Base-by-base conservation (phyloP, 2,329 filamentous ascomycete species). In the Clonostachys rosea region DNA sequence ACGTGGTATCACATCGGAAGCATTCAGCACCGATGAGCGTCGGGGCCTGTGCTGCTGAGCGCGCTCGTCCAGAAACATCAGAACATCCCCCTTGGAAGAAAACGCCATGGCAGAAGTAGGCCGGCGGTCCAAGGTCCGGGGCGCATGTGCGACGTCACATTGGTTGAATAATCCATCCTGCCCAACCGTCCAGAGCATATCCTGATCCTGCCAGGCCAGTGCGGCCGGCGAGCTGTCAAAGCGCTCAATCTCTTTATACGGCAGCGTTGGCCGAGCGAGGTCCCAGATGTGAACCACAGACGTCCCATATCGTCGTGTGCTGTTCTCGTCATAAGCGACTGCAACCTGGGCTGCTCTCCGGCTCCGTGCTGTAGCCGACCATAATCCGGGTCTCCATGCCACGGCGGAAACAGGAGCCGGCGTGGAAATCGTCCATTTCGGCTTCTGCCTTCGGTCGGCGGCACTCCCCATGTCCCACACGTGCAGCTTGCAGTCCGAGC, bases 261-360 rank as follows among this genome's bases (percentile, higher is more conserved):
- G 82, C 70, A 87, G 75, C 2, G 81, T 79, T 2, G 83, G 81
- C 34, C 84, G 71, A 7, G 81, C 83, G n/a, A 87, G 64, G 57
- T 87, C 84, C 82, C 83, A 87, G 17, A 87, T 70, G 48, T 87
- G 82, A 13, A 86, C 79, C 0, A 74, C 69, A 30, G 73, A 78
- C 40, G 79, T 77, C 40, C 80, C 81, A 46, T 76, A 75, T 9
- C 74, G 70, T 48, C 74, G 76, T 40, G 72, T 62, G 54, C 74
- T 74, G 40, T 69, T 69, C 53, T 81, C 80, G 49, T 84, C 77
- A 56, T 86, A 84, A 2, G 79, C 71, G 3, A 85, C 76, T 3
- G 81, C 79, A 11, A 86, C 69, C 56, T 86, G 81, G 1, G 82
- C 81, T 3, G 78, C 77, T 41, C 82, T 72, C 42, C 75, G 73